Conservation (phyloP, 805 yeast genomes). For the Starmerella sirachaensis region DNA sequence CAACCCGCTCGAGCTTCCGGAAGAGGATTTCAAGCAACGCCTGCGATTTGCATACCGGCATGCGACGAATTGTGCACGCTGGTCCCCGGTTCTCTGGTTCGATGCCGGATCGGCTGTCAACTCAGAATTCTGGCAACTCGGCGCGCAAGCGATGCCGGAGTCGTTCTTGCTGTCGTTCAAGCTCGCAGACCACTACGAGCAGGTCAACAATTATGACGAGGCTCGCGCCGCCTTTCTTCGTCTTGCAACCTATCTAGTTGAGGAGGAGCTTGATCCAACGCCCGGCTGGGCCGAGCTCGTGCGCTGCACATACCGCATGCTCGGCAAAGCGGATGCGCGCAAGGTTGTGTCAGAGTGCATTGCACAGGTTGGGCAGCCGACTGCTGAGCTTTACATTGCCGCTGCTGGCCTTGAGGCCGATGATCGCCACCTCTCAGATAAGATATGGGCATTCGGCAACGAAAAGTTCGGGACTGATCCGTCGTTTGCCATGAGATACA, state of each 20-base stretch:
- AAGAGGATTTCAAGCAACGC: conserved; percentile 40
- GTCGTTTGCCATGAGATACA: conserved; percentile 51
- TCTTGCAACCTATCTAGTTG: conserved; percentile 37
- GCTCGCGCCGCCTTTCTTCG: conserved; percentile 40
- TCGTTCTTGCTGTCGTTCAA: conserved; percentile 57
- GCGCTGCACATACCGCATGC: conserved; percentile 55
- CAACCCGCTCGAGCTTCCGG: conserved; percentile 53
- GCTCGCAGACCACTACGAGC: conserved; percentile 59
- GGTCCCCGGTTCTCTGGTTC: conserved; percentile 69
- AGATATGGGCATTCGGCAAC: conserved; percentile 70
- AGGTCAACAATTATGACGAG: conserved; percentile 38
- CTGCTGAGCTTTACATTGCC: conserved; percentile 69
- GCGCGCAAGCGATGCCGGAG: conserved; percentile 52
- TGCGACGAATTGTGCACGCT: conserved; percentile 48
- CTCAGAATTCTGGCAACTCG: conserved; percentile 39
- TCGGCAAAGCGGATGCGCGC: conserved; percentile 63
- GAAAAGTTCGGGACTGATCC: conserved; percentile 45
- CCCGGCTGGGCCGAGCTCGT: conserved; percentile 55
- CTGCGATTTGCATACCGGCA: conserved; percentile 62
- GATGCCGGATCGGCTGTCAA: conserved; percentile 30
- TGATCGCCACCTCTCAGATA: conserved; percentile 49
- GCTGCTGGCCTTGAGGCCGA: conserved; percentile 68
- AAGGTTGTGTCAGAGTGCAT: conserved; percentile 58
- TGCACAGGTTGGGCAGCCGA: conserved; percentile 29
- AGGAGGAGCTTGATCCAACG: conserved; percentile 35